Conservation (phyloP, 2,329 filamentous ascomycete genomes). For the Hypoxylon sp. region DNA sequence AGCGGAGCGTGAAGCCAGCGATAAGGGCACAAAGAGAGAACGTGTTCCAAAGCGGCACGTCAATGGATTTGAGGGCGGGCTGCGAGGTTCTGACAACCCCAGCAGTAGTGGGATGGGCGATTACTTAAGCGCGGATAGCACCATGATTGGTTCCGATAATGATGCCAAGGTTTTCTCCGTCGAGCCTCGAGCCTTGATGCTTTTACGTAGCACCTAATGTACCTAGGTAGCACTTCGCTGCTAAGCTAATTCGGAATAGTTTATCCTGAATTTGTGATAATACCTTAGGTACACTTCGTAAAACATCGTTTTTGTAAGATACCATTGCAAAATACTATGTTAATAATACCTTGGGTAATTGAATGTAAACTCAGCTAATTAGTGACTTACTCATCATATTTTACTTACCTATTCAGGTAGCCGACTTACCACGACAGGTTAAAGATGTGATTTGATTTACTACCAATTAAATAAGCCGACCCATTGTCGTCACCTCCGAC, state of each 20-base stretch:
- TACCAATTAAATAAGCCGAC: not conserved
- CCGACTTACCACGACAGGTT: not conserved
- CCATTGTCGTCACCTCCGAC: conserved; percentile 29
- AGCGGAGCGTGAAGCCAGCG: conserved; percentile 26
- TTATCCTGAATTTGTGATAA: too few relatives aligned
- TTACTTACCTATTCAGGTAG: not conserved
- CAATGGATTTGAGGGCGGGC: conserved; percentile 16
- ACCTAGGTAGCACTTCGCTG: too few relatives aligned
- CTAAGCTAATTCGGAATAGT: too few relatives aligned
- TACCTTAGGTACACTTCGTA: too few relatives aligned
- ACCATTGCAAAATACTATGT: too few relatives aligned
- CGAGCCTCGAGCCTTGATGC: not conserved
- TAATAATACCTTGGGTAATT: too few relatives aligned
- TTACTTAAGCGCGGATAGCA: conserved; percentile 25
- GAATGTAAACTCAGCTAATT: too few relatives aligned
- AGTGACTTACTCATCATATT: too few relatives aligned
- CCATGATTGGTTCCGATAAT: conserved; percentile 30
- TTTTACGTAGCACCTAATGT: too few relatives aligned
- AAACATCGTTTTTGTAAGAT: too few relatives aligned
- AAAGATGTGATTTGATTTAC: conserved; percentile 18
- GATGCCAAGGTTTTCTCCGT: conserved; percentile 29
- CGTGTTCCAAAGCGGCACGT: conserved; percentile 23
- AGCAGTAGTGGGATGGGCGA: conserved; percentile 38
- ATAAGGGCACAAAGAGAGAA: conserved; percentile 36
- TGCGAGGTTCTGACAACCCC: conserved; percentile 14